Percentiles rank a stretch among this genome's conserved stretches.
Evolutionary conservation across 257 asterid genomes (phyloP).

Genomic region (Penstemon davidsonii): DNA sequence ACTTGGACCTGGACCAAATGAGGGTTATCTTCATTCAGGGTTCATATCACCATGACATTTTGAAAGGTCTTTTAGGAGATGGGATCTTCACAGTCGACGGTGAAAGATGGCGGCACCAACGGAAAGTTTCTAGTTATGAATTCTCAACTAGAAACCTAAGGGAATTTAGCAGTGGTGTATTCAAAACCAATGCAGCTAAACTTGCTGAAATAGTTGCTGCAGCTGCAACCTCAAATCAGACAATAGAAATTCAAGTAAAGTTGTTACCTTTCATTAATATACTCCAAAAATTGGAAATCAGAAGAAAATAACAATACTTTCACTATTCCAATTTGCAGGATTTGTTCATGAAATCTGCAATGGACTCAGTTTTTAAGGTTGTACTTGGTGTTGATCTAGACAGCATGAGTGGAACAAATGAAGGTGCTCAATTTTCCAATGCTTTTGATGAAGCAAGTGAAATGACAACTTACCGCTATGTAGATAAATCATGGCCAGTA

Average conservation of each 20-base stretch:
- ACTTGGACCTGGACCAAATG: too few relatives aligned
- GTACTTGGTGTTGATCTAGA: constrained; percentile 65
- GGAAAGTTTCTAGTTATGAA: constrained; percentile 62
- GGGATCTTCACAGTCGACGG: constrained; percentile 71
- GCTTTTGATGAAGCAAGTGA: constrained; percentile 71
- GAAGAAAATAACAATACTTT: too few relatives aligned
- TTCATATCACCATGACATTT: constrained; percentile 43
- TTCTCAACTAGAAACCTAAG: constrained; percentile 61
- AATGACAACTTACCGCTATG: constrained; percentile 48
- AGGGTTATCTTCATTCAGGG: constrained; percentile 37
- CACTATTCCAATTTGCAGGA: constrained; percentile 38
- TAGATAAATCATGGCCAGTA: constrained; percentile 55
- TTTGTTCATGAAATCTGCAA: constrained; percentile 61
- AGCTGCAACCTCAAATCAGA: constrained; percentile 38
- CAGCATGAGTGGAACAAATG: constrained; percentile 48
- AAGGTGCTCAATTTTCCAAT: constrained; percentile 44
- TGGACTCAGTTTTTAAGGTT: constrained; percentile 70
- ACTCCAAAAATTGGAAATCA: not conserved
- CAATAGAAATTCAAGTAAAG: constrained; percentile 48
- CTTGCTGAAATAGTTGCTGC: constrained; percentile 43
- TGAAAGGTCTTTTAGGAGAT: constrained; percentile 63
- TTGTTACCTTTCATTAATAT: not conserved
- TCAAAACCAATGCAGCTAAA: constrained; percentile 50
- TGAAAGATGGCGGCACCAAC: constrained; percentile 61
- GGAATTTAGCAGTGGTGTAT: constrained; percentile 63